A percentile compares a stretch with the other conserved stretches of the same genome.
These are phyloP conservation scores for Trichoderma asperellum DNA, from an alignment of 2,329 filamentous ascomycete genomes.

Conservation along the genomic window DNA sequence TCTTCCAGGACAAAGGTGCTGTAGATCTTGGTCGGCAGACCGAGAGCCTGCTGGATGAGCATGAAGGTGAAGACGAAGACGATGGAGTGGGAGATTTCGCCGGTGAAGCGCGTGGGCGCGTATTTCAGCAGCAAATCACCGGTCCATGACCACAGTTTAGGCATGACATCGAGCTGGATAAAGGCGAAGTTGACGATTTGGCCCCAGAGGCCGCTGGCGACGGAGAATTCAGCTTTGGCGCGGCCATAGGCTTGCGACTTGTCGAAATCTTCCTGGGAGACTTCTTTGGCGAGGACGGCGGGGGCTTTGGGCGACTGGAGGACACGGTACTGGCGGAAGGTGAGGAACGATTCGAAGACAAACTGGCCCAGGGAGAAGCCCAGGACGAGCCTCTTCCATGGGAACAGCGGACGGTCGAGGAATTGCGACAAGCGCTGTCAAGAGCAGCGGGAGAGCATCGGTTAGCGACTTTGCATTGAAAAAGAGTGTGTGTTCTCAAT, in stretches of 20 bases:
- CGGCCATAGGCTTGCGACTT: constrained; percentile 96
- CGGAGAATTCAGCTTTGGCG: constrained; percentile 88
- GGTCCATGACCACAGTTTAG: constrained; percentile 84
- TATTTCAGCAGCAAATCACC: constrained; percentile 74
- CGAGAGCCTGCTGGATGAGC: constrained; percentile 76
- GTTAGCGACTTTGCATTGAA: not conserved
- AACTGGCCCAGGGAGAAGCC: constrained; percentile 94
- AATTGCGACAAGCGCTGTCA: constrained; percentile 73
- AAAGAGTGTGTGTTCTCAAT: not conserved
- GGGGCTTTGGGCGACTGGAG: constrained; percentile 80
- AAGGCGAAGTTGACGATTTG: constrained; percentile 88
- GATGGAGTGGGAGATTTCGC: constrained; percentile 92
- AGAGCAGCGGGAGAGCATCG: not conserved
- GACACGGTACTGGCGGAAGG: constrained; percentile 85
- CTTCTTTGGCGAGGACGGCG: constrained; percentile 84
- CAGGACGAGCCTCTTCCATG: constrained; percentile 96
- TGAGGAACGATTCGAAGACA: constrained; percentile 85
- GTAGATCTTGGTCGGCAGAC: constrained; percentile 83
- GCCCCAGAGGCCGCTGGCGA: constrained; percentile 79
- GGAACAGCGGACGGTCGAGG: constrained; percentile 90
- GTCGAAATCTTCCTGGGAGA: constrained; percentile 88
- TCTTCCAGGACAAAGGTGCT: constrained; percentile 95
- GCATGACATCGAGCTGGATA: constrained; percentile 88
- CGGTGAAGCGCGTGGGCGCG: constrained; percentile 77
- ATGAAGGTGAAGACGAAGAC: constrained; percentile 89